phyloP scores from a whole-genome alignment of 257 asterid species.

The Solanum etuberosum region DNA sequence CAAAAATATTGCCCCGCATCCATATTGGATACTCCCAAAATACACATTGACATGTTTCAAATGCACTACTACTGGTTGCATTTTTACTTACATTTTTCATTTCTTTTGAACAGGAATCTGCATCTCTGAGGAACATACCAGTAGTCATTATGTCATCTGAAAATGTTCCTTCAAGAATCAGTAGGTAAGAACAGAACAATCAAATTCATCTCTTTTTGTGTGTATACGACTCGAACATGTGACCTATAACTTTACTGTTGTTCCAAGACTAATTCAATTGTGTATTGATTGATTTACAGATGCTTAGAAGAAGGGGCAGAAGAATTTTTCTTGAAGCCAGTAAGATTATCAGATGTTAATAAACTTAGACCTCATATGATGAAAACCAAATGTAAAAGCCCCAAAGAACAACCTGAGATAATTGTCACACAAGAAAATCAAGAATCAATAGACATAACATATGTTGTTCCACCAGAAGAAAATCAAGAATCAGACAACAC shows the following conservation, averaged over 20 bases:
- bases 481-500: not conserved
- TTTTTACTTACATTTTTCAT: not conserved
- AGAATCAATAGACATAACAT: not conserved
- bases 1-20: not conserved
- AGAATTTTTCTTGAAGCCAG: slow-evolving; percentile 24
- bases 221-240: not conserved
- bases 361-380: slow-evolving; percentile 19
- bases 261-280: not conserved
- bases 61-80: not conserved
- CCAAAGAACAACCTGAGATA: not conserved
- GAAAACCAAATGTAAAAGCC: slow-evolving; percentile 7
- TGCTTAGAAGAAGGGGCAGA: slow-evolving; percentile 33
- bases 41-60: not conserved
- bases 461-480: not conserved
- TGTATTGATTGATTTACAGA: slow-evolving; percentile 1
- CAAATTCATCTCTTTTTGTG: not conserved
- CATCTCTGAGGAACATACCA: slow-evolving; percentile 12
- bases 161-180: slow-evolving; percentile 11
- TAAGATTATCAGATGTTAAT: slow-evolving; percentile 17
- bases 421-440: not conserved
- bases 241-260: not conserved
- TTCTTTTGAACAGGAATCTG: slow-evolving; percentile 14
- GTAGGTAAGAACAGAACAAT: slow-evolving; percentile 2
- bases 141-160: slow-evolving; percentile 21
- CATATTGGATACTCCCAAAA: not conserved